Evolutionary conservation across 1,139 yeast species (phyloP), one percentile per base, ranked within the genome.

Genomic region (Saccharomyces hybrid): DNA sequence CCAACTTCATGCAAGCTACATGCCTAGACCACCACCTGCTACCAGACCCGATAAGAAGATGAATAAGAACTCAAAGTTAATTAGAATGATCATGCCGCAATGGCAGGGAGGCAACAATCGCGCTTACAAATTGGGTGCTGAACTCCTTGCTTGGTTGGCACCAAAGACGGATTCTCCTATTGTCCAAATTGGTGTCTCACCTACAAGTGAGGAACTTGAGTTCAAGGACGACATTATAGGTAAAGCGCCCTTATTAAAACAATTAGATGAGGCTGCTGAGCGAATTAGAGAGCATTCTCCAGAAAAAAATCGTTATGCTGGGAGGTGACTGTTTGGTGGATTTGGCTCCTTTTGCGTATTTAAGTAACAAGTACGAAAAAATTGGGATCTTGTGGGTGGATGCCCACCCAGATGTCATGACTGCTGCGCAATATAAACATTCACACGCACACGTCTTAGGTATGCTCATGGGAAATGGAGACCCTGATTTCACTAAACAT

Each of bases 271-370:
- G 16, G 34, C 34, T 21, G 34, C 21, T 29, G 34, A 24, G n/a
- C 29, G 29, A 21, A 24, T 47, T 19, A 16, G 28, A 9, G 34
- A 47, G 34, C 14, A 47, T 24, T 27, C 29, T 16, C 49, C 49
- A n/a, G 49, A 47, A 24, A 47, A 47, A 47, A 29, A 47, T 47
- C 49, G 49, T 47, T 24, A 24, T 47, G 29, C 34, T 47, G 19
- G 49, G 49, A 24, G 49, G 49, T 26, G 49, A 47, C 49, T 47
- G 49, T 27, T 29, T 47, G n/a, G 49, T 27, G 12, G 49, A 47
- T 27, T 47, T 47, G 29, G 49, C 49, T 9, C 49, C 49, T 16
- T 47, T 47, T 27, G 49, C 49, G 29, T 47, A 47, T 27, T 29
- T 47, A 29, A 47, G 34, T 29, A 29, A 47, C 24, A 47, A 47